Percentiles rank a stretch among this genome's conserved stretches.
These are phyloP conservation scores for Zasmidium angulare DNA, from an alignment of 2,329 filamentous ascomycete species.

Conservation along the genomic window DNA sequence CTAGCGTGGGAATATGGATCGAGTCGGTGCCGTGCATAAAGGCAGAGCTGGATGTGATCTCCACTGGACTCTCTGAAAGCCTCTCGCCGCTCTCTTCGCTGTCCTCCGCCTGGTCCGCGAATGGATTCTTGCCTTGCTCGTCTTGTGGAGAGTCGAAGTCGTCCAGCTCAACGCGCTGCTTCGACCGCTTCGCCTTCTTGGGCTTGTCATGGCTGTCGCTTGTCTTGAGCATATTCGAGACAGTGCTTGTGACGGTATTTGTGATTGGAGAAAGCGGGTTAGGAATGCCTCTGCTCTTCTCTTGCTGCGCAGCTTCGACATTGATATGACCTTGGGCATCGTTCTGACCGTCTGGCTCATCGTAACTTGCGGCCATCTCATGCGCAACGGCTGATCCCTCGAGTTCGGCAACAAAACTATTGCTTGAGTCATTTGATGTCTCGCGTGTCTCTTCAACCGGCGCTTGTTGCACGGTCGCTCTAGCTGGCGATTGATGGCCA, in stretches of 20 bases:
- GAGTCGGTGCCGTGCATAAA: conserved; percentile 41
- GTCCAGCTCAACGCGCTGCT: conserved; percentile 66
- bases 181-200: conserved; percentile 60
- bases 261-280: conserved; percentile 38
- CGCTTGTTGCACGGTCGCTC: conserved; percentile 27
- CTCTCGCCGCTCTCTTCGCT: conserved; percentile 40
- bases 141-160: conserved; percentile 63
- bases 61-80: conserved; percentile 66
- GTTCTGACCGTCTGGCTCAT: conserved; percentile 33
- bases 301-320: conserved; percentile 13
- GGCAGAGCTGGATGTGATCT: conserved; percentile 55
- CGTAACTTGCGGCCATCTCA: conserved; percentile 45
- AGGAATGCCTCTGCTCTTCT: conserved; percentile 17
- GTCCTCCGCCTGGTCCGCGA: conserved; percentile 35
- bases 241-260: conserved; percentile 17
- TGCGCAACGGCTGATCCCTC: conserved; percentile 38
- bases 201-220: conserved; percentile 46
- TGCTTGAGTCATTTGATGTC: conserved; percentile 13
- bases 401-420: conserved; percentile 37
- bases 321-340: conserved; percentile 10
- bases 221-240: conserved; percentile 47
- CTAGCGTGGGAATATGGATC: conserved; percentile 35
- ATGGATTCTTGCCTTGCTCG: conserved; percentile 43
- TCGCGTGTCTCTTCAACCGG: conserved; percentile 5
- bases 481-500: conserved; percentile 4